These are phyloP conservation scores for Allantophomopsis cytisporea DNA, from an alignment of 2,329 filamentous ascomycete genomes.

Conservation along the genomic window DNA sequence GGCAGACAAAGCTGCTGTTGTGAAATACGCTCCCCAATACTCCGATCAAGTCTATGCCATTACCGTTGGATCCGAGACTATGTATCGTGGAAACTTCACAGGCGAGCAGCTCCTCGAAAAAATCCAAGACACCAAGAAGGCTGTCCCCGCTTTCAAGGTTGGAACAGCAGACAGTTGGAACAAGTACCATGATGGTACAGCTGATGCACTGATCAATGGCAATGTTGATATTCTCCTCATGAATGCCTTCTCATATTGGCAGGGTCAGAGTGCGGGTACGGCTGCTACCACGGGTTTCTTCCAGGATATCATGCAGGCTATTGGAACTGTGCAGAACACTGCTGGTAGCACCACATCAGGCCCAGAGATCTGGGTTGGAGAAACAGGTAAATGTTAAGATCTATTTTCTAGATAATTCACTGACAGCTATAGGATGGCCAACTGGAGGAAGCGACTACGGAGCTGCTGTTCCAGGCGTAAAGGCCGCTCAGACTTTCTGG, in stretches of 20 bases:
- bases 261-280: constrained; percentile 42
- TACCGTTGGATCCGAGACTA: constrained; percentile 56
- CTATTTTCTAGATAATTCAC: background rate
- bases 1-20: constrained; percentile 44
- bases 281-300: constrained; percentile 43
- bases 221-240: constrained; percentile 42
- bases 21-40: constrained; percentile 31
- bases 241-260: constrained; percentile 66
- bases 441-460: constrained; percentile 50
- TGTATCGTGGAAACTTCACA: constrained; percentile 57
- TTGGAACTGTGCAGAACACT: constrained; percentile 45
- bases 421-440: constrained; percentile 33
- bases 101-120: constrained; percentile 43
- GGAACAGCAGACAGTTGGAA: constrained; percentile 65
- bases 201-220: constrained; percentile 44
- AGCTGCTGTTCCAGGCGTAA: constrained; percentile 41
- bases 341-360: constrained; percentile 34
- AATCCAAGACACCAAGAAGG: constrained; percentile 45
- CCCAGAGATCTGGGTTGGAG: constrained; percentile 55
- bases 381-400: constrained; percentile 32
- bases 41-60: constrained; percentile 50
- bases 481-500: constrained; percentile 47
- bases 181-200: constrained; percentile 55
- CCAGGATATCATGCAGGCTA: constrained; percentile 51
- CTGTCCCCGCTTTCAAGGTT: constrained; percentile 39